Conservation (phyloP, 177 flowering plant genomes). For the Vitis hybrid region DNA sequence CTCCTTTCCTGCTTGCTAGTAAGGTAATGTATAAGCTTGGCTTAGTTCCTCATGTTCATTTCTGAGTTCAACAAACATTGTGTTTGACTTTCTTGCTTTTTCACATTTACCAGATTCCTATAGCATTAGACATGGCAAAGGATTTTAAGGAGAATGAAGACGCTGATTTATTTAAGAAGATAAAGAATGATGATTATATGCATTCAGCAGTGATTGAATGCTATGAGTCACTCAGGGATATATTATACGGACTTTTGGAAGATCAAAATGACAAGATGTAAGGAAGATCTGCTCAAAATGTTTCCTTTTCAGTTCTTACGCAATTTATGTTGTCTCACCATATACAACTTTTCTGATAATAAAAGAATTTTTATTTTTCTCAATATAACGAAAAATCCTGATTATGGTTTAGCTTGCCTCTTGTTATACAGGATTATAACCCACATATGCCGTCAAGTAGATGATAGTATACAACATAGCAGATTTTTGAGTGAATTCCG, state of each 20-base stretch:
- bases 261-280: slow-evolving; percentile 65
- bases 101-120: slow-evolving; percentile 64
- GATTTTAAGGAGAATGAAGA: slow-evolving; percentile 81
- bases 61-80: neutral
- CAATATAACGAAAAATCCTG: neutral
- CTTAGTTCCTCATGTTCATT: slow-evolving; percentile 4
- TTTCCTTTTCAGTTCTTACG: neutral
- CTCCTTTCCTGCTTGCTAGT: slow-evolving; percentile 96
- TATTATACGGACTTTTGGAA: slow-evolving; percentile 54
- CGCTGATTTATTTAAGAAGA: slow-evolving; percentile 72
- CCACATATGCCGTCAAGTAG: slow-evolving; percentile 59
- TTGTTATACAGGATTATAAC: slow-evolving; percentile 47
- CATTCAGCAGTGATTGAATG: slow-evolving; percentile 85
- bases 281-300: slow-evolving; percentile 18
- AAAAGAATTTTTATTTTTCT: neutral
- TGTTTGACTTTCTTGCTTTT: slow-evolving; percentile 5
- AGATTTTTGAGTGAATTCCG: slow-evolving; percentile 62
- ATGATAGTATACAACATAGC: slow-evolving; percentile 40
- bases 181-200: slow-evolving; percentile 76
- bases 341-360: neutral
- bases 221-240: slow-evolving; percentile 74
- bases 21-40: slow-evolving; percentile 47
- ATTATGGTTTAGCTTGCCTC: neutral
- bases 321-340: neutral
- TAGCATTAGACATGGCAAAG: slow-evolving; percentile 97